Conservation (phyloP, 345 rosid species). For the Lumnitzera littorea region DNA sequence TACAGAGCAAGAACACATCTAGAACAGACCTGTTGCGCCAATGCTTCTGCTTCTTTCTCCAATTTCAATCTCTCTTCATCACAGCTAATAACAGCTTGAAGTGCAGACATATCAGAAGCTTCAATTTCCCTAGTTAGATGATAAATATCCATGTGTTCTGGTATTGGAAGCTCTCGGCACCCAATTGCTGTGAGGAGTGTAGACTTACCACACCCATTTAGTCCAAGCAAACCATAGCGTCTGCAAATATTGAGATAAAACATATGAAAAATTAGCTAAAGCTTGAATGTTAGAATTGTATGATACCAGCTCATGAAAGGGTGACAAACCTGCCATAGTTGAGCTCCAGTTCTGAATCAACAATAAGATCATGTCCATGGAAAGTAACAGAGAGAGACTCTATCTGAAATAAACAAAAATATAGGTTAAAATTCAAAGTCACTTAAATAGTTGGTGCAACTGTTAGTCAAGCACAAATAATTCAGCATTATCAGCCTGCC, state of each 20-base stretch:
- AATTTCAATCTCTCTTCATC: conserved; percentile 88
- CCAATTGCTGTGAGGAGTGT: conserved; percentile 89
- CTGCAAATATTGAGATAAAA: conserved; percentile 22
- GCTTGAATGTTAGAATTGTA: neutral
- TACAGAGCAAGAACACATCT: neutral
- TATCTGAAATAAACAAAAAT: conserved; percentile 50
- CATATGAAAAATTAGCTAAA: neutral
- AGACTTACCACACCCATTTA: conserved; percentile 98
- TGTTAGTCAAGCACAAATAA: no score
- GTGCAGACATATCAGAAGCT: conserved; percentile 92
- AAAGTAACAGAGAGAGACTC: conserved; percentile 94
- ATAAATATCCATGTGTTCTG: conserved; percentile 92
- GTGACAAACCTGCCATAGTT: conserved; percentile 76
- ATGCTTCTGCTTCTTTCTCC: conserved; percentile 87
- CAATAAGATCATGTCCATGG: conserved; percentile 93
- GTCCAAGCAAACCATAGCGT: conserved; percentile 94
- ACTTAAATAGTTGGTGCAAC: no score
- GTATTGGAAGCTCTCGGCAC: conserved; percentile 83
- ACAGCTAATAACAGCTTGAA: conserved; percentile 82
- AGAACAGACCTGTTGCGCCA: conserved; percentile 53
- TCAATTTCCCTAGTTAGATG: conserved; percentile 87
- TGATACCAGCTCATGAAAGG: neutral
- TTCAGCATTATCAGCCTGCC: no score
- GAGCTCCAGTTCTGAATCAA: conserved; percentile 90
- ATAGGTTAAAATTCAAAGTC: neutral